Conservation (phyloP, 192 early-diverging fungal genomes). For the Linnemannia exigua region DNA sequence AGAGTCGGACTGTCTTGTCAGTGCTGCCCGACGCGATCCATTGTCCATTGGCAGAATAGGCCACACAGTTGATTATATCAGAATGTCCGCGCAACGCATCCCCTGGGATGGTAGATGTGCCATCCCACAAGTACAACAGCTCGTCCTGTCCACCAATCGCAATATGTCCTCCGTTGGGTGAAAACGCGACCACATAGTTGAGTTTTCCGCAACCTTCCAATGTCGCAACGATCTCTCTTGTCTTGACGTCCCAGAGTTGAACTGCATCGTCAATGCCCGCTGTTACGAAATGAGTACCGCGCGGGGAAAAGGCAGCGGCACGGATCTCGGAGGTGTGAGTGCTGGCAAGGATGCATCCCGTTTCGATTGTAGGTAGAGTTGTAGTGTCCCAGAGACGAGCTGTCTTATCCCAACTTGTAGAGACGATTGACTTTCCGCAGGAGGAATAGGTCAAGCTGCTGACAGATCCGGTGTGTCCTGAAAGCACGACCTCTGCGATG, state of each 20-base stretch:
- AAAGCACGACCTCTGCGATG: not conserved
- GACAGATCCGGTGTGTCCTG: too few relatives aligned
- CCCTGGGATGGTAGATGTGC: not conserved
- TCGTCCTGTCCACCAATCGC: not conserved
- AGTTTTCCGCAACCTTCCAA: not conserved
- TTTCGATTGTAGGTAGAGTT: too few relatives aligned
- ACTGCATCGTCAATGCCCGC: not conserved
- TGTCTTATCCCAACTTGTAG: not conserved
- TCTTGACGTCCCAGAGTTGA: slow-evolving; percentile 3
- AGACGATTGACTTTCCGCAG: not conserved
- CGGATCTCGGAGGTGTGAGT: too few relatives aligned
- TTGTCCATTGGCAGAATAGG: not conserved
- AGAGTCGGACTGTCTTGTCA: slow-evolving; percentile 7
- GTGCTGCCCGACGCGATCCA: not conserved
- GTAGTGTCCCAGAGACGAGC: not conserved
- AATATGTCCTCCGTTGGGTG: not conserved
- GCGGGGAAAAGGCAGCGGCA: too few relatives aligned
- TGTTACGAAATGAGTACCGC: too few relatives aligned
- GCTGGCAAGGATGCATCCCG: too few relatives aligned
- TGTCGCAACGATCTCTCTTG: not conserved
- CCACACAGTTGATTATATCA: not conserved
- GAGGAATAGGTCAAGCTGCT: not conserved
- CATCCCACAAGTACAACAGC: not conserved
- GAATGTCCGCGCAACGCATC: not conserved
- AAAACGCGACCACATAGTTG: not conserved